A percentile compares a stretch with the other conserved stretches of the same genome.
These are phyloP conservation scores for Hydrangea macrophylla DNA, from an alignment of 148 eudicot genomes.

Conservation along the genomic window DNA sequence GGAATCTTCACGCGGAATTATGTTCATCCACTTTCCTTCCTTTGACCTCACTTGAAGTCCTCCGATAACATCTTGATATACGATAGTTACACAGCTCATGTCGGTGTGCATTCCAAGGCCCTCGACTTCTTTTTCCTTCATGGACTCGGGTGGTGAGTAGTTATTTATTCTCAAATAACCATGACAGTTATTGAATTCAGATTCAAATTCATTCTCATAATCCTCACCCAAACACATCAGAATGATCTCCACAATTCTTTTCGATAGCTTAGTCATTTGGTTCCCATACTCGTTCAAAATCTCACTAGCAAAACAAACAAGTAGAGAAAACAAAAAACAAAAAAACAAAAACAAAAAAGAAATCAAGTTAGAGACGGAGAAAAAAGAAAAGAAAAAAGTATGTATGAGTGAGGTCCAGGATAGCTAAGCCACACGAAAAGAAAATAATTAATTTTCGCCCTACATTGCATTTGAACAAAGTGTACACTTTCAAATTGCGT, in stretches of 20 bases:
- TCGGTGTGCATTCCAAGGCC: conserved; percentile 89
- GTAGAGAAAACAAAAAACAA: background rate
- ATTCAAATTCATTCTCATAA: conserved; percentile 37
- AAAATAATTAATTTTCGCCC: too few relatives aligned
- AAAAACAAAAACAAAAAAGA: background rate
- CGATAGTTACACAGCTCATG: conserved; percentile 65
- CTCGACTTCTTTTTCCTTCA: conserved; percentile 43
- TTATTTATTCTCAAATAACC: conserved; percentile 72
- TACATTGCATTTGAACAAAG: too few relatives aligned
- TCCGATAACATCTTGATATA: conserved; percentile 63
- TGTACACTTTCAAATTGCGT: too few relatives aligned
- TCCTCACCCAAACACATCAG: conserved; percentile 47
- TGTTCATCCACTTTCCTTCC: conserved; percentile 65
- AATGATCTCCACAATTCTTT: conserved; percentile 39
- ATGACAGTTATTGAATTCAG: conserved; percentile 50
- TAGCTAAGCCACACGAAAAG: too few relatives aligned
- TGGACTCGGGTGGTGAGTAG: conserved; percentile 39
- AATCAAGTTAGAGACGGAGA: background rate
- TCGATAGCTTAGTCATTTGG: conserved; percentile 50
- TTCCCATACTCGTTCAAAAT: conserved; percentile 50
- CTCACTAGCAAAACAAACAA: conserved; percentile 39
- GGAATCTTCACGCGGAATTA: conserved; percentile 48
- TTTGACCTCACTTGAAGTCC: conserved; percentile 78
- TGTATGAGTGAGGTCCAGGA: too few relatives aligned
- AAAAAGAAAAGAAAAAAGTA: too few relatives aligned